Evolutionary conservation across 73 alveolate genomes (phyloP).

Genomic region (Vitrella brassicaformis): DNA sequence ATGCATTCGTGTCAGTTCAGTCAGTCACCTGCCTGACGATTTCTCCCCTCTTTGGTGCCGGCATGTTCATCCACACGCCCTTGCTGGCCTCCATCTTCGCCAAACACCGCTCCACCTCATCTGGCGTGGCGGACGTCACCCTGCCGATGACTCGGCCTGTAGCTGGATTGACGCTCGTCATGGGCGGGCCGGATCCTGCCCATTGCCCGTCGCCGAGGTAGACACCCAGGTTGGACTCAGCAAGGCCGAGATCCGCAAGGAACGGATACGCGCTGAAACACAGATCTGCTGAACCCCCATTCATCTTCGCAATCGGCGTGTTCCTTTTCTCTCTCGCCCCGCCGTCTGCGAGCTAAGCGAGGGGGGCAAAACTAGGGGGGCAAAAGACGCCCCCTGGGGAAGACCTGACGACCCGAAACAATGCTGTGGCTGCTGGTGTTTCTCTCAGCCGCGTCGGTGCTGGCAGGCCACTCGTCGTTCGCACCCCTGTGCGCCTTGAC

Average conservation of each 20-base stretch:
- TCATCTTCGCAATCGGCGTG: no score
- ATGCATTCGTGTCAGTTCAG: neutral
- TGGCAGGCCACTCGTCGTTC: no score
- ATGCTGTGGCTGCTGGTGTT: no score
- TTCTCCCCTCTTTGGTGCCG: constrained; percentile 84
- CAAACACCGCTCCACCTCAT: constrained; percentile 56
- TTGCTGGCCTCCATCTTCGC: constrained; percentile 30
- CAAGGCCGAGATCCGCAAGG: constrained; percentile 58
- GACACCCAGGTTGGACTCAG: constrained; percentile 46
- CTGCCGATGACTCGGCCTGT: constrained; percentile 37
- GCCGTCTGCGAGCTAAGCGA: no score
- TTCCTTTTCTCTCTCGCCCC: no score
- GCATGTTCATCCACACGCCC: constrained; percentile 51
- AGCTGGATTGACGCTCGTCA: constrained; percentile 47
- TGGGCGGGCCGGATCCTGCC: constrained; percentile 54
- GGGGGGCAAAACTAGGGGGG: no score
- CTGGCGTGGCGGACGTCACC: constrained; percentile 47
- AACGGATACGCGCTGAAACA: constrained; percentile 53
- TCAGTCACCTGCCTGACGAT: constrained; percentile 53
- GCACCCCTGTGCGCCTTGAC: no score
- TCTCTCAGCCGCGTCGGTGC: no score
- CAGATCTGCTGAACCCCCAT: no score
- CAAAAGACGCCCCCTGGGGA: no score
- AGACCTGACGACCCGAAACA: no score
- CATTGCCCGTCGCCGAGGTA: constrained; percentile 55